phyloP scores from a whole-genome alignment of 805 yeast genomes.

The Barnettozyma vustinii region DNA sequence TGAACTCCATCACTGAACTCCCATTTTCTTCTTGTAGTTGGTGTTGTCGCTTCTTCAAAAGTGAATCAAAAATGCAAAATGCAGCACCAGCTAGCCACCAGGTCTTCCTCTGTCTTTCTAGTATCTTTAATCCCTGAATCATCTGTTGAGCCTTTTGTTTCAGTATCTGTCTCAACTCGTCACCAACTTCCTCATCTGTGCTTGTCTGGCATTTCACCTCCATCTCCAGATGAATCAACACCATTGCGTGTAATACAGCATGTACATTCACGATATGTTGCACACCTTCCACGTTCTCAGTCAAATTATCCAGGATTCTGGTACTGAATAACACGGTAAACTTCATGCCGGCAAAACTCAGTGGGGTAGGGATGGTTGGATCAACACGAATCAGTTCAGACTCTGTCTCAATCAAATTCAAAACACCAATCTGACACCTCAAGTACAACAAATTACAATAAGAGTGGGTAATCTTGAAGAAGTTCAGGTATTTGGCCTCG shows the following conservation, averaged over 20 bases:
- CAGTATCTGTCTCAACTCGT: background rate
- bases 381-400: background rate
- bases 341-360: slow-evolving; percentile 9
- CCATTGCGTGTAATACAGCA: slow-evolving; percentile 6
- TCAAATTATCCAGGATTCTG: background rate
- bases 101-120: background rate
- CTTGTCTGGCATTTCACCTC: slow-evolving; percentile 5
- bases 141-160: slow-evolving; percentile 1
- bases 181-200: background rate
- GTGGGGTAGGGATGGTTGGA: slow-evolving; percentile 1
- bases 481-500: background rate
- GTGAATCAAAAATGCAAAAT: slow-evolving; percentile 1
- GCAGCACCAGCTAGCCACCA: slow-evolving; percentile 13
- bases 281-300: background rate
- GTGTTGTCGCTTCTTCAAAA: background rate
- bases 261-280: slow-evolving; percentile 9
- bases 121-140: slow-evolving; percentile 1
- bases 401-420: slow-evolving; percentile 7
- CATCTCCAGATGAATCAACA: slow-evolving; percentile 8
- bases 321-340: slow-evolving; percentile 2
- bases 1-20: background rate
- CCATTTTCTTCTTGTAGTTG: background rate
- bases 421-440: slow-evolving; percentile 9
- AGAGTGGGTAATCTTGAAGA: background rate
- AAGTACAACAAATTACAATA: slow-evolving; percentile 7